Base-by-base conservation (phyloP, 164 flowering plant genomes). In the Tinospora cordifolia region DNA sequence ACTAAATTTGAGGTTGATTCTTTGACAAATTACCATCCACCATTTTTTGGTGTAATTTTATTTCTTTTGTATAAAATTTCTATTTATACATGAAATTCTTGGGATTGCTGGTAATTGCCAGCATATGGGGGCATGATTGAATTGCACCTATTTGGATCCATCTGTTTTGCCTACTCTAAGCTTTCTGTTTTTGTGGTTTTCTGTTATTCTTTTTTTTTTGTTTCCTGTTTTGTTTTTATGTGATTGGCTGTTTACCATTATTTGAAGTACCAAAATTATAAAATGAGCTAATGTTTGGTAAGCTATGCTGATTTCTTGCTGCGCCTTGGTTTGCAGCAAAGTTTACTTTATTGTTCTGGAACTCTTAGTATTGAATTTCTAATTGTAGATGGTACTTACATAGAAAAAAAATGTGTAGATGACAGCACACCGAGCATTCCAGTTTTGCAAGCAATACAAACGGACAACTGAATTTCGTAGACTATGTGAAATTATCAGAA, bases 341-440 rank as follows among this genome's bases (percentile, higher is more conserved):
- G 60, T 54, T 7, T 2, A n/a, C 24, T 54, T 19, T 54, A 22
- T 11, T 17, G 21, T 24, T n/a, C 60, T 19, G 10, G 7, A 17
- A 21, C 47, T 44, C 47, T 44, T 44, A 44, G 47, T 44, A 44
- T 44, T 5, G 47, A 44, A 19, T 54, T 21, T 19, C 22, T 54
- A 54, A 21, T 54, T 54, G 60, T 21, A 54, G 21, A 54, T n/a
- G n/a, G n/a, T 19, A 19, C 21, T 60, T 60, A 60, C 25, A 14
- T 13, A 25, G 15, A 12, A 12, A 60, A 30, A 25, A 24, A 26
- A n/a, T 71, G 8, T 81, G 73, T 74, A 93, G 97, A 90, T 90
- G 95, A 88, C 98, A 17, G 97, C 98, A 11, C 97, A 92, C 67
- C 87, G 92, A 14, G 97, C 98, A 44, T 94, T 94, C 79, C 97